Evolutionary conservation across 192 early-diverging fungal species (phyloP).

Genomic region (Entomortierella lignicola): DNA sequence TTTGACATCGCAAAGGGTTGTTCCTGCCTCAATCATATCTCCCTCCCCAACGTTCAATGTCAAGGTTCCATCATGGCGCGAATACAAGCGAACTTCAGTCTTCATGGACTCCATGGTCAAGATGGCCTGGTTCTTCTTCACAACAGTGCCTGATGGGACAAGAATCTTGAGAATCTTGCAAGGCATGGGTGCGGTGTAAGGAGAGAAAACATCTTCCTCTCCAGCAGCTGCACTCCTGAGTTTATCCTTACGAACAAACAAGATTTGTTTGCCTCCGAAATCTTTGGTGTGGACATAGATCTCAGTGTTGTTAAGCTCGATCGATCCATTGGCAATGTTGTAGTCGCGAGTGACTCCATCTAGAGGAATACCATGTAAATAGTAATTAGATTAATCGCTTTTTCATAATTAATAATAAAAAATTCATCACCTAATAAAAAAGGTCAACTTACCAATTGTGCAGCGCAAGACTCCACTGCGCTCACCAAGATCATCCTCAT

Average conservation of each 20-base stretch:
- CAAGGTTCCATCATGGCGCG: constrained; percentile 66
- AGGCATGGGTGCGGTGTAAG: constrained; percentile 73
- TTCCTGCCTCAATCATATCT: constrained; percentile 69
- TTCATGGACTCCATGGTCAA: constrained; percentile 77
- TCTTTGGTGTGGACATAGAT: constrained; percentile 64
- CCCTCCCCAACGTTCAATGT: constrained; percentile 66
- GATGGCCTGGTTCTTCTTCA: constrained; percentile 67
- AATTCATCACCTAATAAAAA: too few species aligned
- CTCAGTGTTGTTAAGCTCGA: constrained; percentile 43
- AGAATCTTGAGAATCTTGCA: constrained; percentile 69
- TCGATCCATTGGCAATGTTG: constrained; percentile 59
- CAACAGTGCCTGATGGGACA: constrained; percentile 58
- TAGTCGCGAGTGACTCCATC: constrained; percentile 61
- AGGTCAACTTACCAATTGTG: constrained; percentile 54
- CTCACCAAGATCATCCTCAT: constrained; percentile 55
- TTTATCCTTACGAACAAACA: constrained; percentile 56
- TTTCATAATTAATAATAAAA: too few species aligned
- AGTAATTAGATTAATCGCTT: too few species aligned
- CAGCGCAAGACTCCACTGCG: constrained; percentile 55
- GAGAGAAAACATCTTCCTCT: constrained; percentile 62
- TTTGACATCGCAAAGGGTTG: constrained; percentile 61
- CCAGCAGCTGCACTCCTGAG: constrained; percentile 53
- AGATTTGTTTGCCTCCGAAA: constrained; percentile 58
- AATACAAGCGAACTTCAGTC: constrained; percentile 68
- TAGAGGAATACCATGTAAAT: constrained; percentile 18